A percentile compares a stretch with the other conserved stretches of the same genome.
Evolutionary conservation across 129 eudicot species (phyloP).

Genomic region (Pittosporum tobira): DNA sequence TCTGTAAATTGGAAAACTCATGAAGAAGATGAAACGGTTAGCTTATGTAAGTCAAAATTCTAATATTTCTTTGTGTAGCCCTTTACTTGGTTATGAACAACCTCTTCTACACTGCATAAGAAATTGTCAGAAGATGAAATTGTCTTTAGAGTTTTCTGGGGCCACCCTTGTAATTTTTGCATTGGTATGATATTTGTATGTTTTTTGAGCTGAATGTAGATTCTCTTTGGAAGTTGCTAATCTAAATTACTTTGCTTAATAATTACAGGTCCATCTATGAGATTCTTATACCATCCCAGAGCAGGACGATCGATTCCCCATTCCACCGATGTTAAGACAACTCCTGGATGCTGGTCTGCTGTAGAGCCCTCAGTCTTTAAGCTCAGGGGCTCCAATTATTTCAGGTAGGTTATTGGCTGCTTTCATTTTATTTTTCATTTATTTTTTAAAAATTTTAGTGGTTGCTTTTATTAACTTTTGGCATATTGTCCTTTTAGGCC

Average conservation of each 20-base stretch:
- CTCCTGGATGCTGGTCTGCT: conserved; percentile 53
- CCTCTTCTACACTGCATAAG: background rate
- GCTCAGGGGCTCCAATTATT: conserved; percentile 64
- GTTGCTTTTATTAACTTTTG: too few relatives aligned
- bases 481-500: background rate
- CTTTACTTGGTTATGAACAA: background rate
- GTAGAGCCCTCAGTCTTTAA: conserved; percentile 65
- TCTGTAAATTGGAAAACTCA: conserved; percentile 21
- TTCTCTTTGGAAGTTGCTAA: conserved; percentile 4
- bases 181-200: background rate
- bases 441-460: too few relatives aligned
- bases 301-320: conserved; percentile 46
- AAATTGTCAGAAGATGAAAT: background rate
- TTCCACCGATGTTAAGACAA: conserved; percentile 29
- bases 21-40: conserved; percentile 21
- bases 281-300: conserved; percentile 35
- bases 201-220: background rate
- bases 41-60: conserved; percentile 28
- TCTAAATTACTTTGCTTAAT: conserved; percentile 11
- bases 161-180: background rate
- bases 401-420: conserved; percentile 41
- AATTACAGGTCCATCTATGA: conserved; percentile 38
- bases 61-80: background rate
- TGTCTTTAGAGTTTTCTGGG: background rate
- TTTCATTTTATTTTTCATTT: too few relatives aligned